phyloP scores from a whole-genome alignment of 352 stramenopile species.

The Pythium volutum region DNA sequence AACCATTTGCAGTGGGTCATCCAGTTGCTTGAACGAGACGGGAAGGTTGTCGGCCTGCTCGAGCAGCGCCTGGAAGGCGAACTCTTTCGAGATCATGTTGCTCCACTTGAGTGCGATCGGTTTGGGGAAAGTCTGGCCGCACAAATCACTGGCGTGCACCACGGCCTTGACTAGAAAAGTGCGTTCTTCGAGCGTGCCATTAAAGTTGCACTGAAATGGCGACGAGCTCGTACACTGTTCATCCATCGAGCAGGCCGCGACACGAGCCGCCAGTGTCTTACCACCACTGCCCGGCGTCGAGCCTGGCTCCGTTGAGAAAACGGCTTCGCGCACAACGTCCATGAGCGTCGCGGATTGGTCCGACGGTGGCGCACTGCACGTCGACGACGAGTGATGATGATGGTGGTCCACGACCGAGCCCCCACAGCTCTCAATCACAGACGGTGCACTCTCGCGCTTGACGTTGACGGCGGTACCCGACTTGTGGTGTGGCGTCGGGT shows the following conservation, averaged over 20 bases:
- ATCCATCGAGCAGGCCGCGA: constrained; percentile 15
- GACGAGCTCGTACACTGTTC: constrained; percentile 16
- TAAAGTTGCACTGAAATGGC: constrained; percentile 48
- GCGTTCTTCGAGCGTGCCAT: constrained; percentile 69
- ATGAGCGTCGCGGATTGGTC: constrained; percentile 29
- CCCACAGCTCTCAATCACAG: constrained; percentile 9
- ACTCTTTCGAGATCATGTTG: constrained; percentile 90
- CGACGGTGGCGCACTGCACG: background rate
- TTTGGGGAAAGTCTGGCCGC: constrained; percentile 82
- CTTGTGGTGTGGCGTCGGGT: constrained; percentile 51
- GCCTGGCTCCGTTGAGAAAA: constrained; percentile 50
- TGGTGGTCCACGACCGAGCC: constrained; percentile 4
- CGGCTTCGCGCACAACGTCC: constrained; percentile 57
- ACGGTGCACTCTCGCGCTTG: constrained; percentile 37
- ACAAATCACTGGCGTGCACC: constrained; percentile 86
- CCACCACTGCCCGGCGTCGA: constrained; percentile 31
- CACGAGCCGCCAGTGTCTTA: constrained; percentile 14
- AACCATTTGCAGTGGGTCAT: constrained; percentile 84
- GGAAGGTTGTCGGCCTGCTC: constrained; percentile 79
- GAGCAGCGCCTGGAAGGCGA: constrained; percentile 80
- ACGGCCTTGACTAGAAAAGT: constrained; percentile 84
- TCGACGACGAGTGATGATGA: background rate
- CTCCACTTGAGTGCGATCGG: constrained; percentile 89
- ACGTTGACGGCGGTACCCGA: constrained; percentile 33
- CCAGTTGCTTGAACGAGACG: constrained; percentile 77